These are phyloP conservation scores for Podospora bellae-mahoneyi DNA, from an alignment of 495 filamentous ascomycete genomes.

Conservation along the genomic window DNA sequence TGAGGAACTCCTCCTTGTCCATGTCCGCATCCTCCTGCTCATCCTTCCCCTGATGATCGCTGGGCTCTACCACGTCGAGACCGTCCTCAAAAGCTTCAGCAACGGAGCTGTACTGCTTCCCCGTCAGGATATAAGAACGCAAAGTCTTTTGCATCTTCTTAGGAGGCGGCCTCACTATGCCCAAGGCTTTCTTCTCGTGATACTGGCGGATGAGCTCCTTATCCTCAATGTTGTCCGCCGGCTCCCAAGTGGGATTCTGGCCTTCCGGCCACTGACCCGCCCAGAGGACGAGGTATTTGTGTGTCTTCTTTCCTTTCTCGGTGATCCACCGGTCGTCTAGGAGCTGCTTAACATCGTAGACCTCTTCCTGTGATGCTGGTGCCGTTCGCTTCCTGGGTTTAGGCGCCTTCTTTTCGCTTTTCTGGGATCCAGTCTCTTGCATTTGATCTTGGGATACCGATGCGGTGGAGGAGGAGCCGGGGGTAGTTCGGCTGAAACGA, in stretches of 20 bases:
- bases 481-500: not conserved
- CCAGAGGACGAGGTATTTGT: slow-evolving; percentile 46
- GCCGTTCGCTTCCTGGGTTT: not conserved
- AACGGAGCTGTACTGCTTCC: slow-evolving; percentile 38
- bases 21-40: slow-evolving; percentile 14
- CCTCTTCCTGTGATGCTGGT: slow-evolving; percentile 13
- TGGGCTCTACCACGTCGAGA: slow-evolving; percentile 16
- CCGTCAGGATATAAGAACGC: slow-evolving; percentile 14
- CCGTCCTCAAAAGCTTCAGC: slow-evolving; percentile 41
- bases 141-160: slow-evolving; percentile 18
- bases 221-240: slow-evolving; percentile 38
- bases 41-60: not conserved
- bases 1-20: slow-evolving; percentile 20
- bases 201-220: slow-evolving; percentile 32
- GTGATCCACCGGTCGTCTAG: slow-evolving; percentile 33
- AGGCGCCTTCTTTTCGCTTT: slow-evolving; percentile 14
- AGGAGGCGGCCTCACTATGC: slow-evolving; percentile 15
- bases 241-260: slow-evolving; percentile 50
- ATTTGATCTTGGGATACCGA: not conserved
- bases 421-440: slow-evolving; percentile 6
- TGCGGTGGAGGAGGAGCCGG: not conserved
- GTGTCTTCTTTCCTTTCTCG: slow-evolving; percentile 25
- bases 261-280: slow-evolving; percentile 46
- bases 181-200: slow-evolving; percentile 28
- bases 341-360: slow-evolving; percentile 40